Evolutionary conservation across 306 rosid genomes (phyloP), one percentile per base, ranked within the genome.

Genomic region (Dryas octopetala): DNA sequence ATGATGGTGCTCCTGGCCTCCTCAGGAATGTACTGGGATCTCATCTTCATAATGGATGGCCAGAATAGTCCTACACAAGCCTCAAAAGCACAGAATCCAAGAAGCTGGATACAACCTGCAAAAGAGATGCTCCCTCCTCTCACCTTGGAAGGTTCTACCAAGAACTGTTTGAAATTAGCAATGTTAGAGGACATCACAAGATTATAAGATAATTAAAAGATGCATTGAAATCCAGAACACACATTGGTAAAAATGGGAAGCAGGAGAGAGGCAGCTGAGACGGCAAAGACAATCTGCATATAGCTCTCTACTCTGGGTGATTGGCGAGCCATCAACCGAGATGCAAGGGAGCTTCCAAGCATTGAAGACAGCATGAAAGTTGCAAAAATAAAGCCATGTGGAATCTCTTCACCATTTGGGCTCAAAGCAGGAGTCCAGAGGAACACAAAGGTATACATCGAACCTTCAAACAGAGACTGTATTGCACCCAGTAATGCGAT

Each of bases 31-130:
- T 92, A 96, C 72, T 96, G 99, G 61, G 99, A 96, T 75, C 99
- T 96, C 99, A 96, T 90, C 90, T 96, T 96, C 99, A 96, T 96
- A 68, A 96, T 91, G 61, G 99, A 96, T 47, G 99, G 99, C 99
- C 99, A 96, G 91, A 96, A 96, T 75, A 96, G 75, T 80, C 99
- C 99, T 51, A 90, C 97, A 69, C 99, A 96, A 71, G 90, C 77
- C 83, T 96, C 99, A 79, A 96, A 96, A 65, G 74, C 71, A 85
- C 98, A 92, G 96, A 96, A 96, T 57, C 99, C 99, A 71, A 96
- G 85, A 77, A 92, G 86, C 86, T 92, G 98, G 69, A 89, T 3
- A 79, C 87, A 89, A 44, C 98, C 94, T 6, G 86, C 3, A 45
- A 92, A 84, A 60, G 98, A 83, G 78, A 96, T 89, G 93, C 93